Evolutionary conservation across 2,329 filamentous ascomycete genomes (phyloP).

Genomic region (Cercospora sp.): DNA sequence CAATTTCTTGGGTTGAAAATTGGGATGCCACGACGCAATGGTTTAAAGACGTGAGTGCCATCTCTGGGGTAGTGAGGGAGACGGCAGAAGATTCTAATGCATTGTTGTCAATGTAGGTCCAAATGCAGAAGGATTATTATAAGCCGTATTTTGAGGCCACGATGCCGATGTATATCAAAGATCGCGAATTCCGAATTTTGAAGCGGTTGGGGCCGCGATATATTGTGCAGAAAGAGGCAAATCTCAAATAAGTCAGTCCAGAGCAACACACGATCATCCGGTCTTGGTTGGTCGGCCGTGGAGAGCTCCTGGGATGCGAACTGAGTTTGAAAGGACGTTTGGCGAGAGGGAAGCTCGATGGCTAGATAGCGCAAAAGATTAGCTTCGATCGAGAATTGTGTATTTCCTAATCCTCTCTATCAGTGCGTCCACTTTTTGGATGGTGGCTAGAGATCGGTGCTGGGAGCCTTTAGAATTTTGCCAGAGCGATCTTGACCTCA

Average conservation of each 20-base stretch:
- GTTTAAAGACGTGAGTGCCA: background rate
- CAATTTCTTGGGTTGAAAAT: conserved; percentile 28
- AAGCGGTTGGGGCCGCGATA: conserved; percentile 13
- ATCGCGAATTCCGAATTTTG: conserved; percentile 36
- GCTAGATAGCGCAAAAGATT: no score
- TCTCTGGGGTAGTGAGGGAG: no score
- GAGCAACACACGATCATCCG: no score
- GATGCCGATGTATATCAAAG: conserved; percentile 46
- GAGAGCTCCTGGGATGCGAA: no score
- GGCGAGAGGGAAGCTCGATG: no score
- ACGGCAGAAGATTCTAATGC: no score
- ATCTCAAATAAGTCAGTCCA: background rate
- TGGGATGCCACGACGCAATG: conserved; percentile 21
- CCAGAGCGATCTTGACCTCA: background rate
- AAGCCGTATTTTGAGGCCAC: conserved; percentile 45
- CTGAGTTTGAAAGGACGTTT: no score
- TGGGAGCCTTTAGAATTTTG: background rate
- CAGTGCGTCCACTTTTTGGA: no score
- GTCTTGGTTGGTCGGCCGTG: no score
- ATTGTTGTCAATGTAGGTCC: background rate
- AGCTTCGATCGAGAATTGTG: no score
- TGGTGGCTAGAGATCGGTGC: no score
- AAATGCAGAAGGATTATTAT: conserved; percentile 44
- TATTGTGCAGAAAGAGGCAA: conserved; percentile 13
- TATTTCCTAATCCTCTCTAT: no score